A percentile compares a stretch with the other conserved stretches of the same genome.
These are phyloP conservation scores for Aspergillus steynii DNA, from an alignment of 495 filamentous ascomycete genomes.

Conservation along the genomic window DNA sequence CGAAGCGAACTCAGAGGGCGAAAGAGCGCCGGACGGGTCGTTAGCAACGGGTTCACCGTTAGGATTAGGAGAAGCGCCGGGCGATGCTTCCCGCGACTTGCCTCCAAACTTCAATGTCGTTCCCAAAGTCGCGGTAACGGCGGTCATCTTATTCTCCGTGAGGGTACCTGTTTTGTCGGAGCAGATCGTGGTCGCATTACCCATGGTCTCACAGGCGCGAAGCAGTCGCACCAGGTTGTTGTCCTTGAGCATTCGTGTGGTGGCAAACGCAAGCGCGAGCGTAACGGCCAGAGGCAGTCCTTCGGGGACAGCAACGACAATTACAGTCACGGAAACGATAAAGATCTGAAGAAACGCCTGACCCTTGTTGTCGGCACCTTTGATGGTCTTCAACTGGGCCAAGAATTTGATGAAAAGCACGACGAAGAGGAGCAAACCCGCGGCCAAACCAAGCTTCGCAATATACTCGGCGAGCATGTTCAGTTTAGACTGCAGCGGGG, in stretches of 20 bases:
- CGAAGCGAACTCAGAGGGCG: constrained; percentile 59
- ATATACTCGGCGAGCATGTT: constrained; percentile 91
- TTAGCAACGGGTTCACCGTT: constrained; percentile 12
- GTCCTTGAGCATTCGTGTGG: constrained; percentile 91
- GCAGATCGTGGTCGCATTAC: constrained; percentile 93
- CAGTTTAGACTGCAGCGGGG: constrained; percentile 91
- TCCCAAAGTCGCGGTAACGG: constrained; percentile 76
- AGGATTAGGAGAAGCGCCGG: not conserved
- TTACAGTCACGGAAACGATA: constrained; percentile 91
- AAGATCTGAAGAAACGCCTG: constrained; percentile 89
- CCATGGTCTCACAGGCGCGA: constrained; percentile 97
- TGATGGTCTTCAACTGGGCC: constrained; percentile 57
- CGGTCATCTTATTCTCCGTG: constrained; percentile 91
- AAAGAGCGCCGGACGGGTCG: constrained; percentile 38
- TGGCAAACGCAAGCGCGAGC: constrained; percentile 90
- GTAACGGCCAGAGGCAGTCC: constrained; percentile 92
- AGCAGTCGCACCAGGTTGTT: constrained; percentile 91
- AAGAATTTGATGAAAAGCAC: constrained; percentile 94
- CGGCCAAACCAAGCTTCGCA: constrained; percentile 83
- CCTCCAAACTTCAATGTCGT: constrained; percentile 67
- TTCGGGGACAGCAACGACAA: constrained; percentile 94
- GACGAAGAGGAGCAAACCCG: constrained; percentile 81
- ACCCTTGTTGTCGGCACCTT: constrained; percentile 70
- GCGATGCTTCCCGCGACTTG: constrained; percentile 36
- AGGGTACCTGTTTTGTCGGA: constrained; percentile 97